These are phyloP conservation scores for Claviceps cyperi DNA, from an alignment of 2,329 filamentous ascomycete species.

Conservation along the genomic window DNA sequence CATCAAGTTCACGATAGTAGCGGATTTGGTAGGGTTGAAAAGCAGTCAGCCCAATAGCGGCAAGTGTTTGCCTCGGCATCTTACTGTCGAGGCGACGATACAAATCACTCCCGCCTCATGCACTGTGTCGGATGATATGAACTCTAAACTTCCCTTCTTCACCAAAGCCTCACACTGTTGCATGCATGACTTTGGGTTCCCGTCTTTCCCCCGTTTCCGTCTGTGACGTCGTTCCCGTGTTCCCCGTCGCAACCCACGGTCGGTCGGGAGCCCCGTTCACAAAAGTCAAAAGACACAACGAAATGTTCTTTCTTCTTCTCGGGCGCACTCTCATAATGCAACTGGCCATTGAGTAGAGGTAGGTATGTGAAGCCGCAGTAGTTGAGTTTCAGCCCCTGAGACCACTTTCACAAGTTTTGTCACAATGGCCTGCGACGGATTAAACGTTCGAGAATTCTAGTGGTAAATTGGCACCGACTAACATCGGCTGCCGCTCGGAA, in stretches of 20 bases:
- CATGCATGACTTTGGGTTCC: not conserved
- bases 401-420: too few species aligned
- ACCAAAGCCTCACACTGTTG: not conserved
- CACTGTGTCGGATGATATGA: not conserved
- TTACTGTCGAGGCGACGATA: not conserved
- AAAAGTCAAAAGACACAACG: not conserved
- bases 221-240: not conserved
- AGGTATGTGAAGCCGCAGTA: too few species aligned
- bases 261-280: not conserved
- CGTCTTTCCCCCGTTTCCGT: not conserved
- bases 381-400: too few species aligned
- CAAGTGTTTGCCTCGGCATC: not conserved
- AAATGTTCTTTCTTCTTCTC: not conserved
- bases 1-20: not conserved
- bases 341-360: too few species aligned
- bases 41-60: not conserved
- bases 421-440: too few species aligned
- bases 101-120: not conserved
- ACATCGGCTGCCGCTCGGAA: too few species aligned
- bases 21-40: not conserved
- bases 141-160: not conserved
- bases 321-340: too few species aligned
- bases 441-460: too few species aligned
- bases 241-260: not conserved
- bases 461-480: too few species aligned